Base-by-base conservation (phyloP, 805 yeast species). In the Yamadazyma nakazawae region DNA sequence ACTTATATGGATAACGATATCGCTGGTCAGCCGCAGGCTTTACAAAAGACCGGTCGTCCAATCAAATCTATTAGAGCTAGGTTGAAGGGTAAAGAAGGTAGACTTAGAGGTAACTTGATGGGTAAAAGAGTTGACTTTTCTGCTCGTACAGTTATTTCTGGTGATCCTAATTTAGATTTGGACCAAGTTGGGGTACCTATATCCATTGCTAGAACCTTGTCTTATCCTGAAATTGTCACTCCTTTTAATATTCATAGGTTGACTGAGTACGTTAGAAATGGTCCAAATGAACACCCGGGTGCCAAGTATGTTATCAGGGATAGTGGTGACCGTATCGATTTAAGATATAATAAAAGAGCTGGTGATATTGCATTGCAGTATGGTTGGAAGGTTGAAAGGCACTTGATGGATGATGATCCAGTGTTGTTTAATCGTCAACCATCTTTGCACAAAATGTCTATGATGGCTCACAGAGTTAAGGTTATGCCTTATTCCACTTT, bases 81-180 rank as follows among this genome's bases (percentile, higher is more conserved):
- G 75, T 78, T 94, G 59, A 94, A 94, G 85, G 99, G 99, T 75
- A 94, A 94, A 61, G 99, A 94, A 74, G 99, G 99, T 51, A 91
- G 99, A 75, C 82, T 94, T 53, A 85, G 99, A 80, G 98, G 98
- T 63, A 94, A 94, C 63, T 75, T 94, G 61, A 94, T 94, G 99
- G 99, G 99, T 69, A 94, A 94, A 78, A 94, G 99, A 79, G 99
- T 94, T 49, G 97, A 94, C 68, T 94, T 90, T 63, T 92, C 98
- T 34, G 99, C 99, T 9, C 89, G 99, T 75, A 91, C 99, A 2
- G 99, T 94, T 61, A 94, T 94, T 76, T 91, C 99, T 9, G 98
- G 98, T 78, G 99, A 94, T 66, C 99, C 99, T 38, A 94, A 94
- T 62, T 77, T 94, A 59, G 98, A 94, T 58, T 79, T 94, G 55